These are phyloP conservation scores for Trypanosoma lewisi DNA, from an alignment of 208 protist genomes.

Conservation along the genomic window DNA sequence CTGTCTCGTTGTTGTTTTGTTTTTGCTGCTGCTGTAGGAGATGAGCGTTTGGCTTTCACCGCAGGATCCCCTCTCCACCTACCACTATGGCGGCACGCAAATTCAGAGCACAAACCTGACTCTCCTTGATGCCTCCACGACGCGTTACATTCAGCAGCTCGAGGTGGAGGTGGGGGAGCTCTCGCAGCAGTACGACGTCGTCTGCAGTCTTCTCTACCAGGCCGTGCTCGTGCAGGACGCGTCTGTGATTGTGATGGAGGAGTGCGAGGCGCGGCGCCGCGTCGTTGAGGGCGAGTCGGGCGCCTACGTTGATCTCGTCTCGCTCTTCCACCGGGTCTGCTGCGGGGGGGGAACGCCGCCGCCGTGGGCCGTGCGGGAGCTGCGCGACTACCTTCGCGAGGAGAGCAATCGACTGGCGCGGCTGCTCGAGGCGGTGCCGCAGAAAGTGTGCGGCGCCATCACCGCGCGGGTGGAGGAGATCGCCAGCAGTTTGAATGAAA, in stretches of 20 bases:
- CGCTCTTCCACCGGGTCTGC: slow-evolving; percentile 5
- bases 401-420: slow-evolving; percentile 25
- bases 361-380: not conserved
- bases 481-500: not conserved
- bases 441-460: slow-evolving; percentile 21
- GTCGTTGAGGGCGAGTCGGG: slow-evolving; percentile 9
- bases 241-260: not conserved
- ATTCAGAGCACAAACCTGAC: not conserved
- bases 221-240: slow-evolving; percentile 18
- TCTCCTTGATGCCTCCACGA: not conserved
- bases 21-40: not conserved
- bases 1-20: not conserved
- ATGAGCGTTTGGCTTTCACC: not conserved
- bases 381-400: not conserved
- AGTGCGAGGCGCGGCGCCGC: not conserved
- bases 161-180: slow-evolving; percentile 31
- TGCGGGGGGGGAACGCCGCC: not conserved
- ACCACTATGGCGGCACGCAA: not conserved
- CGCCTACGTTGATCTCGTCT: not conserved
- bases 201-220: slow-evolving; percentile 19
- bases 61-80: not conserved
- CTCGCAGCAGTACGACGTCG: slow-evolving; percentile 27
- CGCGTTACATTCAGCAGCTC: slow-evolving; percentile 32
- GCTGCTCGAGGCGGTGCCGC: slow-evolving; percentile 36
- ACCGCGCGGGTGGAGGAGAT: slow-evolving; percentile 8